Base-by-base conservation (phyloP, 208 protist genomes). In the Wallacemonas sp. region DNA sequence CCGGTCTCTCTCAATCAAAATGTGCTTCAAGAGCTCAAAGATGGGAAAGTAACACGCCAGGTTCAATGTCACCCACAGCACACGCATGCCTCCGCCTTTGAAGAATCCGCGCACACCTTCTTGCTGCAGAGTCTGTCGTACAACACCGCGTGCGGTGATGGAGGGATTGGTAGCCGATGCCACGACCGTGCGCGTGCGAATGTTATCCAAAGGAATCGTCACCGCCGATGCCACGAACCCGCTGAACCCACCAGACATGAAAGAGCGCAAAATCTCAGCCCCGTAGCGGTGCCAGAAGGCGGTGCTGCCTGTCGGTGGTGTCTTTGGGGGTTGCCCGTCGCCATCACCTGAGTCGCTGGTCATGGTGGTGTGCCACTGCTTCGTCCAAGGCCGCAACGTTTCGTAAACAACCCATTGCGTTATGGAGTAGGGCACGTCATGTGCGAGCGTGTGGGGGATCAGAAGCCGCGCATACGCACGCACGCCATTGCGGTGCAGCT, bases 341-440 rank as follows among this genome's bases (percentile, higher is more conserved):
- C n/a, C n/a, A n/a, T n/a, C 28, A 6, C n/a, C 51, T 12, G 4
- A 42, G 28, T 26, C 19, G 26, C 6, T 54, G 51, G 22, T 30
- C n/a, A 58, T 14, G 8, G 15, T 11, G 14, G 30, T 27, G 51
- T 58, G 30, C 51, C 51, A 21, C 22, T 44, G 30, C 68, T 70
- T 56, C 22, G 78, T 72, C 77, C 83, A 89, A 26, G 84, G 77
- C 26, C 84, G 80, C 64, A 95, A 44, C 11, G 68, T 78, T 68
- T 95, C 89, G 66, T 95, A 95, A 6, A 70, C 36, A 15, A 86
- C 54, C 86, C 89, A 95, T 62, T 95, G 89, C 15, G 73, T 84
- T 9, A 86, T 62, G 27, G 81, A 88, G 64, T 93, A 95, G 1
- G 89, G 89, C 15, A 95, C 78, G 60, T 95, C 89, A 62, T 95